Base-by-base conservation (phyloP, 1,284 basidiomycete species). In the Taiwanofungus camphoratus region DNA sequence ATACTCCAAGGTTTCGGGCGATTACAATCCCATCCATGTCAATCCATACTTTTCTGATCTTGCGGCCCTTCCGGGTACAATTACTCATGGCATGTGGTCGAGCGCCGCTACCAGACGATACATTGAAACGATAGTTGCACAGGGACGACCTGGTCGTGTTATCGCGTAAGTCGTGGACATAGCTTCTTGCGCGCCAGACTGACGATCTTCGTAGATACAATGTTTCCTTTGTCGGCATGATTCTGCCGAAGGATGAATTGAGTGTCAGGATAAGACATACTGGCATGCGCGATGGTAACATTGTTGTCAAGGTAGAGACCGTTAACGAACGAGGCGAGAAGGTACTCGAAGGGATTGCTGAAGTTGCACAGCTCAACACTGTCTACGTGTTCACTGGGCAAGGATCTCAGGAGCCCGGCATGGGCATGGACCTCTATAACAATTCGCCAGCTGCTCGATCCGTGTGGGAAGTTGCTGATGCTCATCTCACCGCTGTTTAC, bases 341-440 rank as follows among this genome's bases (percentile, higher is more conserved):
- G 68, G 92, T 98, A 44, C 74, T 98, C 34, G 84, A 90, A 52
- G 95, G 95, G 32, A 80, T 87, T 16, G 90, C 95, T 2, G 92
- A 97, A 65, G 92, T 98, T 51, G 83, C 83, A 12, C 95, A 98
- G 66, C 83, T 92, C 2, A 81, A 83, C 12, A 96, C 94, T 13
- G 91, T 91, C 39, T 98, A 98, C 59, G 92, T 97, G 59, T 98
- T 98, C 76, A 99, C 95, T 42, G 95, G 95, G 39, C 95, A 99
- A 65, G 95, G 95, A 44, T 98, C 93, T 19, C 96, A 99, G 66
- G 95, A 99, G 67, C 85, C 87, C 37, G 92, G 94, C 29, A 99
- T 99, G 95, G 95, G 96, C 31, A 98, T 99, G 94, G 94, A 98
- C 57, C 78, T 99, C 3, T 99, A 98, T 76, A 87, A 83, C 64